phyloP scores from a whole-genome alignment of 164 flowering plant genomes.

The Annona cherimola region DNA sequence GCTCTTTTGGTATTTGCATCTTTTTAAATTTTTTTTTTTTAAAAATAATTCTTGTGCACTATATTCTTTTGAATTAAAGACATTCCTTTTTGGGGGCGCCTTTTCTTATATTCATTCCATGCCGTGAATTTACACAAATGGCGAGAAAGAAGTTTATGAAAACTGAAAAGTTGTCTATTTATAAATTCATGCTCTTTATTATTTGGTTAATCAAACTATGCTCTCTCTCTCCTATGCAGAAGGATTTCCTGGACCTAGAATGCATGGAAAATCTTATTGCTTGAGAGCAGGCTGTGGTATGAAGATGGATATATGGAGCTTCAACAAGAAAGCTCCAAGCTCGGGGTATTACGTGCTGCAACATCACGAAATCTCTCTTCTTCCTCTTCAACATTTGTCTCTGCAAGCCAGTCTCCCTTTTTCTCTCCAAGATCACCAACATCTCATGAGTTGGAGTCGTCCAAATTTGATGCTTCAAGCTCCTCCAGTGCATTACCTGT shows the following conservation, averaged over 20 bases:
- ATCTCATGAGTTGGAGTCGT: conserved; percentile 38
- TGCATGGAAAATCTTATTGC: conserved; percentile 25
- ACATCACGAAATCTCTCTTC: conserved; percentile 74
- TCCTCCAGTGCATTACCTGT: conserved; percentile 20
- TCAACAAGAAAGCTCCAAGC: conserved; percentile 56
- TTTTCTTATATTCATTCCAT: conserved; percentile 2
- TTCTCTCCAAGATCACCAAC: conserved; percentile 82
- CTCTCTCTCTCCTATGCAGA: conserved; percentile 21
- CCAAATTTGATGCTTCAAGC: conserved; percentile 28
- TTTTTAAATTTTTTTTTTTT: too few species aligned
- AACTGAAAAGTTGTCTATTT: background rate
- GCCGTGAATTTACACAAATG: background rate
- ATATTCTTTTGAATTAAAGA: background rate
- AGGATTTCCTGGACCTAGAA: conserved; percentile 15
- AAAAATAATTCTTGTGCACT: too few species aligned
- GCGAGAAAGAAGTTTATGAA: background rate
- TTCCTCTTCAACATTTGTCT: conserved; percentile 80
- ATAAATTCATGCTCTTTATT: background rate
- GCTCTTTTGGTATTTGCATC: background rate
- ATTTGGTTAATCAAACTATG: conserved; percentile 8
- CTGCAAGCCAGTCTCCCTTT: conserved; percentile 88
- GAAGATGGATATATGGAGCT: conserved; percentile 55
- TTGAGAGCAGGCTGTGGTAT: conserved; percentile 13
- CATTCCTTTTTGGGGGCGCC: background rate
- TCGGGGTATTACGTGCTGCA: conserved; percentile 37